Conservation (phyloP, 805 yeast genomes). For the Lipomyces yamanashiensis region DNA sequence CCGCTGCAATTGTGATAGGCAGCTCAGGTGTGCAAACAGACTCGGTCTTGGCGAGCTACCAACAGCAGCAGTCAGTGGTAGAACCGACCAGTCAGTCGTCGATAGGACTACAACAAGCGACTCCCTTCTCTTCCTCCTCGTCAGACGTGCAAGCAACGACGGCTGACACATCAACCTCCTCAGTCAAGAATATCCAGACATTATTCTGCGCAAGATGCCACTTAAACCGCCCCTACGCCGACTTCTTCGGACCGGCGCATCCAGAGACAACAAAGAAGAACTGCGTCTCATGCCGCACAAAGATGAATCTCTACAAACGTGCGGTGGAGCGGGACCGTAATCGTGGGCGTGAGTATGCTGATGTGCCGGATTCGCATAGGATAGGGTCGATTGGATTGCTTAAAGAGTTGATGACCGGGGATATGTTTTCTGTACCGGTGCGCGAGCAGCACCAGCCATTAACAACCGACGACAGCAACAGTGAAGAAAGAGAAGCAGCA, state of each 20-base stretch:
- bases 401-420: slow-evolving; percentile 6
- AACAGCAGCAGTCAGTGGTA: neutral
- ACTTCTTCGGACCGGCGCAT: slow-evolving; percentile 12
- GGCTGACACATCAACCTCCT: neutral
- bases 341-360: slow-evolving; percentile 1
- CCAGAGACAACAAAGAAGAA: slow-evolving; percentile 9
- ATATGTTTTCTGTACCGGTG: slow-evolving; percentile 16
- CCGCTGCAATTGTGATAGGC: slow-evolving; percentile 11
- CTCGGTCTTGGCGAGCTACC: neutral
- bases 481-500: neutral
- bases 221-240: slow-evolving; percentile 6
- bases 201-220: slow-evolving; percentile 11
- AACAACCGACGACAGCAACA: neutral
- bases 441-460: neutral
- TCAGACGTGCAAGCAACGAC: neutral
- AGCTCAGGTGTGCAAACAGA: neutral
- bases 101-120: too few relatives aligned
- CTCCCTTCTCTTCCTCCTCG: neutral
- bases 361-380: slow-evolving; percentile 6
- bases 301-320: slow-evolving; percentile 12
- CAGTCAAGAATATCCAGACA: neutral
- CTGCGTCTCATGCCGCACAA: slow-evolving; percentile 7
- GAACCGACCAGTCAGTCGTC: neutral
- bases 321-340: neutral
- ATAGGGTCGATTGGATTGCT: slow-evolving; percentile 1